A percentile compares a stretch with the other conserved stretches of the same genome.
phyloP scores from a whole-genome alignment of 2,329 filamentous ascomycete genomes.

The Ophiosphaerella herpotricha region DNA sequence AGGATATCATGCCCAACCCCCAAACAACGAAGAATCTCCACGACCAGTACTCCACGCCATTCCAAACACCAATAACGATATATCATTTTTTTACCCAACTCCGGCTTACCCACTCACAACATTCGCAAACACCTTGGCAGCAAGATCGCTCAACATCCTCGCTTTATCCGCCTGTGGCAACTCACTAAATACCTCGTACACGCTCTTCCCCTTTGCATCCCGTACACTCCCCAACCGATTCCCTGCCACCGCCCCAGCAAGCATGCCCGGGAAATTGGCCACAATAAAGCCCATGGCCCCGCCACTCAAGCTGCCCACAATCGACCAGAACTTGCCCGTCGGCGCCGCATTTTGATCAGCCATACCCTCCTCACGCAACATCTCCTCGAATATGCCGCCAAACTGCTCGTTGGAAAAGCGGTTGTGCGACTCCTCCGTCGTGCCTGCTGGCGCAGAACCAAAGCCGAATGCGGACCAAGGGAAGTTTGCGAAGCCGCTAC shows the following conservation, averaged over 20 bases:
- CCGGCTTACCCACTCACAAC: conserved; percentile 54
- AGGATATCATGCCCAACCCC: no score
- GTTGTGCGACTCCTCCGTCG: conserved; percentile 54
- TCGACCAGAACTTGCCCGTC: conserved; percentile 80
- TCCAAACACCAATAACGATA: no score
- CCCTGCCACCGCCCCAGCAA: conserved; percentile 90
- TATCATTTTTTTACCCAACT: no score
- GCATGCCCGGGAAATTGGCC: conserved; percentile 84
- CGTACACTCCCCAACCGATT: conserved; percentile 89
- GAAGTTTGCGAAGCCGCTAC: conserved; percentile 58
- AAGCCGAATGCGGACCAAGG: conserved; percentile 79
- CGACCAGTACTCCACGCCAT: no score
- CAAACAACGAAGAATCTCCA: no score
- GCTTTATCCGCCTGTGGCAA: conserved; percentile 82
- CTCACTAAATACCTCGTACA: conserved; percentile 89
- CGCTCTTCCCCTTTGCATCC: conserved; percentile 91
- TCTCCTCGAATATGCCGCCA: conserved; percentile 65
- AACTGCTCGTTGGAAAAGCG: conserved; percentile 79
- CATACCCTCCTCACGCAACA: conserved; percentile 64
- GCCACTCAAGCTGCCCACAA: conserved; percentile 84
- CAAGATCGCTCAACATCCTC: conserved; percentile 79
- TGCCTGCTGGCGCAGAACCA: conserved; percentile 50
- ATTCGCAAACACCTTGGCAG: conserved; percentile 83
- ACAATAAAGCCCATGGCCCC: conserved; percentile 94
- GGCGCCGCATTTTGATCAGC: conserved; percentile 67